These are phyloP conservation scores for Bryum argenteum DNA, from an alignment of 225 moss, liverwort and hornwort genomes.

Conservation along the genomic window DNA sequence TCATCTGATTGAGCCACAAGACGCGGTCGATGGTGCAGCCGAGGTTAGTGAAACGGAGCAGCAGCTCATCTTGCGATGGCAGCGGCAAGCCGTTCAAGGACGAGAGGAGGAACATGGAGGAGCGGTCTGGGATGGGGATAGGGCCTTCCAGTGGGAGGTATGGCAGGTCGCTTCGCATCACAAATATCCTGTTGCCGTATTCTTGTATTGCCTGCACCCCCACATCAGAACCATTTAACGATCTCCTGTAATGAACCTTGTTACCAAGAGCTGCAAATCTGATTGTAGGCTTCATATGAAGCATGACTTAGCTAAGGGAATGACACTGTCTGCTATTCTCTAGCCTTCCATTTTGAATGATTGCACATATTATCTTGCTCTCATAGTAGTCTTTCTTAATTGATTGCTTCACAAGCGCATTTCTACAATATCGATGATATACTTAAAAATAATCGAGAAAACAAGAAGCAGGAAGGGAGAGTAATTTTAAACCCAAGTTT, in stretches of 20 bases:
- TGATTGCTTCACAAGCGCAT: no score
- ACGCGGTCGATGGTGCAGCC: slow-evolving; percentile 41
- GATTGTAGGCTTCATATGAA: no score
- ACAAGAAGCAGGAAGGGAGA: not conserved
- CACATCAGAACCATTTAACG: not conserved
- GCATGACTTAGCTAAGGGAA: no score
- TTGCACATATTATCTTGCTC: no score
- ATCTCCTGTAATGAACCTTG: no score
- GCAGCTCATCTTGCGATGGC: slow-evolving; percentile 57
- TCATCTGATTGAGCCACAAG: slow-evolving; percentile 58
- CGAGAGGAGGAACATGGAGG: slow-evolving; percentile 49
- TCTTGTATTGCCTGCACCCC: slow-evolving; percentile 43
- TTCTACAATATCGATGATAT: no score
- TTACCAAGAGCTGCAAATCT: no score
- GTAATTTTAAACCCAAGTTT: slow-evolving; percentile 6
- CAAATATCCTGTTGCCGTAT: slow-evolving; percentile 42
- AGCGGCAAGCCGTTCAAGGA: slow-evolving; percentile 52
- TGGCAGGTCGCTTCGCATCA: slow-evolving; percentile 55
- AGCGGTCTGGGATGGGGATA: slow-evolving; percentile 52
- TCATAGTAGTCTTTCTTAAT: no score
- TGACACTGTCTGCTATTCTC: not conserved
- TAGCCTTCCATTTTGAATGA: not conserved
- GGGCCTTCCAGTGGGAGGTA: slow-evolving; percentile 55
- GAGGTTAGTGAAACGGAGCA: slow-evolving; percentile 42
- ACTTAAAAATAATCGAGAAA: no score